A percentile compares a stretch with the other conserved stretches of the same genome.
phyloP scores from a whole-genome alignment of 2,329 filamentous ascomycete genomes.

The Diaporthe capsici region DNA sequence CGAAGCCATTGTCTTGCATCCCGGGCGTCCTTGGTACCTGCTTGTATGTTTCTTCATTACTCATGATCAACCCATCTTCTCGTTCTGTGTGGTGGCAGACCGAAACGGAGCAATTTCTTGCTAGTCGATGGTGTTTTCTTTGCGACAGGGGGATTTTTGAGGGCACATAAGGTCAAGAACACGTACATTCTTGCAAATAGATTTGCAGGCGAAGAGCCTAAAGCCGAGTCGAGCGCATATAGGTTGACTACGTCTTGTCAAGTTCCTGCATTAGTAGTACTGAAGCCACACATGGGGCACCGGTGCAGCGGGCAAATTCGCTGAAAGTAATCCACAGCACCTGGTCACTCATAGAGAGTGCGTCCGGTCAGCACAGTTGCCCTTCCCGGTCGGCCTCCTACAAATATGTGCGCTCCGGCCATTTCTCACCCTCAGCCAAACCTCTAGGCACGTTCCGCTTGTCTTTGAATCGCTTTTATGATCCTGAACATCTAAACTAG shows the following conservation, averaged over 20 bases:
- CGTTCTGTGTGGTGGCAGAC: not conserved
- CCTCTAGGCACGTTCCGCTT: not conserved
- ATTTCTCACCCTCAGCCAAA: not conserved
- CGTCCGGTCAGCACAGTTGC: not conserved
- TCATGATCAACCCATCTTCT: not conserved
- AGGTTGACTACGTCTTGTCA: not conserved
- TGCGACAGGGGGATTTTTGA: not conserved
- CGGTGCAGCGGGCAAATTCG: not conserved
- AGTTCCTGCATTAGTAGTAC: not conserved
- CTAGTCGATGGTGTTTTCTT: no score
- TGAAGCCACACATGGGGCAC: not conserved
- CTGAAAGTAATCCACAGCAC: not conserved
- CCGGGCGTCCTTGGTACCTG: no score
- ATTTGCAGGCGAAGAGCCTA: not conserved
- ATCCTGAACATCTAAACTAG: slow-evolving; percentile 19
- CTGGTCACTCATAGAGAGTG: not conserved
- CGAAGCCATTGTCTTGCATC: not conserved
- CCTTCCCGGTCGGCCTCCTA: not conserved
- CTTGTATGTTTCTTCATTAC: not conserved
- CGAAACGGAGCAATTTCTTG: not conserved
- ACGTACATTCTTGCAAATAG: not conserved
- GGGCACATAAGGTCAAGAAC: not conserved
- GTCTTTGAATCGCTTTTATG: slow-evolving; percentile 29
- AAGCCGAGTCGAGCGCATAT: not conserved
- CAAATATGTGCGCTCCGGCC: not conserved